Base-by-base conservation (phyloP, 2,329 filamentous ascomycete genomes). In the Cryphonectria parasitica region DNA sequence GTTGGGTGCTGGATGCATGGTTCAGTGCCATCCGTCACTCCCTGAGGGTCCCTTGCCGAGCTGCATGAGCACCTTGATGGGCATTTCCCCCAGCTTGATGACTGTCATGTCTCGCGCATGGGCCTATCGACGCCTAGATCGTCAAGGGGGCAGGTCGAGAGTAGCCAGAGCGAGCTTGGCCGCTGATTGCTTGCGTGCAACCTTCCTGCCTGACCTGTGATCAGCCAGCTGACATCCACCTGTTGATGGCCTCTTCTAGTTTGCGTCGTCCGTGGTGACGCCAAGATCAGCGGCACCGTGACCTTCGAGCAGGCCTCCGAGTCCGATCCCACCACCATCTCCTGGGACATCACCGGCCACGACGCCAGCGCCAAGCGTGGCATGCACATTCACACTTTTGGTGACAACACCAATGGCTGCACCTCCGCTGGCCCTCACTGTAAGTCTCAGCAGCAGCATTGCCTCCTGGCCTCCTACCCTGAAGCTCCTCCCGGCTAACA, bases 331-430 rank as follows among this genome's bases (percentile, higher is more conserved):
- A 98, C 96, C 81, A 95, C 88, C 82, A 88, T 99, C 86, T 89
- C 91, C 80, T 99, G 93, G 91, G 90, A 98, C 85, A 94, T 99
- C 84, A 88, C 89, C 74, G 95, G 96, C 85, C 88, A 98, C 85
- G 95, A 98, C 81, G 80, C 95, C 85, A 97, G 97, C 83, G 95
- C 96, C 80, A 90, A 97, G 90, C 95, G 96, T 85, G 96, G 94
- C 84, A 94, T 98, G 89, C 96, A 99, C 89, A 91, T 99, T 80
- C 96, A 99, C 88, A 93, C 96, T 83, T 99, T 97, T 80, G 96
- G 96, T 82, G 96, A 98, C 89, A 98, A 98, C 90, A 98, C 96
- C 88, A 99, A 99, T 86, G 96, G 96, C 83, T 99, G 96, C 92
- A 98, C 95, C 76, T 97, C 93, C 76, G 96, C 96, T 76, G 96